Evolutionary conservation across 345 rosid species (phyloP).

Genomic region (Citrus hindsii): DNA sequence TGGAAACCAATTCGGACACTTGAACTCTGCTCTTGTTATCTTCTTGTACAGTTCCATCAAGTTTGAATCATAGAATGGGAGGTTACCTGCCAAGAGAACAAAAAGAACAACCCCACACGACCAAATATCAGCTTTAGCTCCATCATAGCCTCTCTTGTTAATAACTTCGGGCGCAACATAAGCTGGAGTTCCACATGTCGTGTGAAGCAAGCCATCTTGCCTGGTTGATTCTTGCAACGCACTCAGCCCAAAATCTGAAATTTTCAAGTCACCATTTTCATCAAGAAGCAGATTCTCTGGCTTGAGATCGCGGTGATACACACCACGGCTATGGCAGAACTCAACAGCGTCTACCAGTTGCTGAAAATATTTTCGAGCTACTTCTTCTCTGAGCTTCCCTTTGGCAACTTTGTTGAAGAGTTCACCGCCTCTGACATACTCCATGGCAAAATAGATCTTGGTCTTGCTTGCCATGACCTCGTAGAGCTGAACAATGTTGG

Average conservation of each 20-base stretch:
- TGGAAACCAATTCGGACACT: constrained; percentile 68
- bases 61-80: constrained; percentile 68
- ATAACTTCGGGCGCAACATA: constrained; percentile 88
- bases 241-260: constrained; percentile 76
- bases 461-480: constrained; percentile 91
- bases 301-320: constrained; percentile 82
- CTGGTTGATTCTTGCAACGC: constrained; percentile 52
- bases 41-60: constrained; percentile 67
- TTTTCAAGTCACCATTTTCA: constrained; percentile 63
- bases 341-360: constrained; percentile 74
- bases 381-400: constrained; percentile 74
- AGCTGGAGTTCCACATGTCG: constrained; percentile 92
- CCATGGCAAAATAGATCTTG: constrained; percentile 81
- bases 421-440: constrained; percentile 74
- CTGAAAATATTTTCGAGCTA: constrained; percentile 67
- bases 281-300: constrained; percentile 86
- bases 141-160: constrained; percentile 73
- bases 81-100: constrained; percentile 72
- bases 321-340: constrained; percentile 82
- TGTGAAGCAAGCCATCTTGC: constrained; percentile 79
- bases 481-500: constrained; percentile 66
- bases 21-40: constrained; percentile 66
- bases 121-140: constrained; percentile 84
- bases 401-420: constrained; percentile 66
- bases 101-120: constrained; percentile 76